A percentile compares a stretch with the other conserved stretches of the same genome.
Evolutionary conservation across 2,329 filamentous ascomycete species (phyloP).

Genomic region (Tympanopsis confertula): DNA sequence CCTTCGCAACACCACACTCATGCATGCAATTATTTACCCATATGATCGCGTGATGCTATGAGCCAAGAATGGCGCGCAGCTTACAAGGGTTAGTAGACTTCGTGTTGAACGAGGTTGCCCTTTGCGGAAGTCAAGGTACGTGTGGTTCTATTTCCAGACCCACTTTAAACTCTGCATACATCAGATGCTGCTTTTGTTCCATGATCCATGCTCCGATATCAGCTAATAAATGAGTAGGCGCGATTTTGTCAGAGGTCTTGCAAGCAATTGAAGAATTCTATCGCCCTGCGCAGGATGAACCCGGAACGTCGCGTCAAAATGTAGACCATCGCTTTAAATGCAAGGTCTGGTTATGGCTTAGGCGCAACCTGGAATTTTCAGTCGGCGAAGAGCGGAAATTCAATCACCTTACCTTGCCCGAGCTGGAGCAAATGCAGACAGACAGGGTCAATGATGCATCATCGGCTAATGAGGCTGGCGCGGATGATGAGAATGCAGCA

Average conservation of each 20-base stretch:
- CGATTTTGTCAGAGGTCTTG: no score
- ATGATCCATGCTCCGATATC: no score
- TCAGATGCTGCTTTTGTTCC: no score
- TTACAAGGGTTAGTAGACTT: constrained; percentile 45
- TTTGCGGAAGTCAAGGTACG: constrained; percentile 45
- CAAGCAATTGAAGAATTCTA: no score
- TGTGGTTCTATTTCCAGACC: constrained; percentile 6
- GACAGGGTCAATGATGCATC: neutral
- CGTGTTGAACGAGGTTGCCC: constrained; percentile 44
- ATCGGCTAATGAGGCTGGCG: neutral
- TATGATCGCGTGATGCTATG: no score
- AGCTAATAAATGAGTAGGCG: no score
- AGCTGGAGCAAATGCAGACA: constrained; percentile 15
- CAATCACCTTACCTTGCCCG: constrained; percentile 23
- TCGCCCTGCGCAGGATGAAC: constrained; percentile 8
- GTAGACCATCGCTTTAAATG: constrained; percentile 38
- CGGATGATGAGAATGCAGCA: no score
- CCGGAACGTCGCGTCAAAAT: constrained; percentile 7
- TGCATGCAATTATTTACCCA: no score
- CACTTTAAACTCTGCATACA: constrained; percentile 2
- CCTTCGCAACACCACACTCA: no score
- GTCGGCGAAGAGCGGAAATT: constrained; percentile 27
- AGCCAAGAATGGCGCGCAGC: constrained; percentile 32
- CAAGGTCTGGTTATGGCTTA: constrained; percentile 45
- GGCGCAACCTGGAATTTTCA: constrained; percentile 39